Evolutionary conservation across 2,329 filamentous ascomycete genomes (phyloP), one percentile per base, ranked within the genome.

Genomic region (Alternaria sp.): DNA sequence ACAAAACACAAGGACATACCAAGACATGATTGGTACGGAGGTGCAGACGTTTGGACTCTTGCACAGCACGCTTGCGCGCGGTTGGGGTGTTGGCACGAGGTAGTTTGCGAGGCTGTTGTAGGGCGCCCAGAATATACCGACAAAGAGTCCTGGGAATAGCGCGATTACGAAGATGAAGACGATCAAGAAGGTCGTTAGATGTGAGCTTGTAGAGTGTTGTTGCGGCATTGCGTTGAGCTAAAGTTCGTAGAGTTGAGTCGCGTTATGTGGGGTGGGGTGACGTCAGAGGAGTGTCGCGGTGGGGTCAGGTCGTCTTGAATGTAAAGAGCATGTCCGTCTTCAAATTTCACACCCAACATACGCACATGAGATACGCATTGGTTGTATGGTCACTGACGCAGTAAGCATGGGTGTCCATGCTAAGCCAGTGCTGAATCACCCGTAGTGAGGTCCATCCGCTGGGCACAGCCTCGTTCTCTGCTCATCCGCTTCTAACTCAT

Each of bases 61-160:
- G 62, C 73, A 78, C 36, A 67, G 52, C 19, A 69, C 73, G 51
- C 68, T 69, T 57, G 52, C 67, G 63, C 66, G 73, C 47, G 62
- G 62, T 51, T 65, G 61, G 36, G 62, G 59, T 21, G 64, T 64
- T 17, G 69, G 72, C 36, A 73, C 72, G 50, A 72, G 70, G 65
- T 78, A 75, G 59, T 69, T 55, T 10, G 67, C 68, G 21, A 73
- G 64, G 4, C 66, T 66, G 57, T 74, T 66, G 67, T 79, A 79
- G 61, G 78, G 77, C 64, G 65, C 73, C 72, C 75, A 80, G 71
- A 68, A 77, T 71, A 76, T 78, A 75, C 77, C 64, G 67, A 82
- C 79, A 71, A 85, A 84, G 64, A 81, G 69, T 64, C 74, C 75
- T 15, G 83, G 84, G 74, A 86, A 86, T 67, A 87, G 83, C 67